Conservation (phyloP, 805 yeast genomes). For the Monosporozyma aquatica region DNA sequence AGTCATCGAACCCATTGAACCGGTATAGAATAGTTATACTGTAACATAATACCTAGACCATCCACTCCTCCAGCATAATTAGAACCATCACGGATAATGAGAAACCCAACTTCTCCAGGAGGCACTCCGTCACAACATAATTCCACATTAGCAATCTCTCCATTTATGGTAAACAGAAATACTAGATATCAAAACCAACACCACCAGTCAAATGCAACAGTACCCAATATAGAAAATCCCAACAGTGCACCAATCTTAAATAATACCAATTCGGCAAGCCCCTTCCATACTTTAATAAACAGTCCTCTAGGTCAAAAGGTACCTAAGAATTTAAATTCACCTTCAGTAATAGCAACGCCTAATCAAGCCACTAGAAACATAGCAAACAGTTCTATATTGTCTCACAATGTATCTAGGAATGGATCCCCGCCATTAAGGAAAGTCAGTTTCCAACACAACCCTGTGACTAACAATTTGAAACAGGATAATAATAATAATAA, state of each 20-base stretch:
- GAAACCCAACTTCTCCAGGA: constrained; percentile 21
- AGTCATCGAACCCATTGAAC: no score
- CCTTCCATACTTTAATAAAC: constrained; percentile 13
- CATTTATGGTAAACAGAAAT: constrained; percentile 39
- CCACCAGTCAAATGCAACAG: constrained; percentile 3
- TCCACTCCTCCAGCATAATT: no score
- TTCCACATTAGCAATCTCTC: constrained; percentile 67
- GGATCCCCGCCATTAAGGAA: constrained; percentile 28
- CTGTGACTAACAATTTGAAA: not conserved
- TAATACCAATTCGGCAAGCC: not conserved
- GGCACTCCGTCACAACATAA: constrained; percentile 50
- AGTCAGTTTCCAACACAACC: constrained; percentile 17
- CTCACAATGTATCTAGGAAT: constrained; percentile 22
- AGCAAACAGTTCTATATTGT: constrained; percentile 12
- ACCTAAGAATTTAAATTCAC: constrained; percentile 9
- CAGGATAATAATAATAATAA: no score
- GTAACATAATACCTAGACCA: no score
- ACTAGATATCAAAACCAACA: constrained; percentile 11
- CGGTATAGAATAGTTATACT: no score
- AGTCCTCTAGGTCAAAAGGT: constrained; percentile 23
- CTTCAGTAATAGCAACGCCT: constrained; percentile 34
- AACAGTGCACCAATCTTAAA: not conserved
- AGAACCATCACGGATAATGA: no score
- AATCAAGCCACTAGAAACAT: constrained; percentile 27
- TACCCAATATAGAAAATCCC: not conserved